phyloP scores from a whole-genome alignment of 257 asterid genomes.

The Nicotiana attenuata region DNA sequence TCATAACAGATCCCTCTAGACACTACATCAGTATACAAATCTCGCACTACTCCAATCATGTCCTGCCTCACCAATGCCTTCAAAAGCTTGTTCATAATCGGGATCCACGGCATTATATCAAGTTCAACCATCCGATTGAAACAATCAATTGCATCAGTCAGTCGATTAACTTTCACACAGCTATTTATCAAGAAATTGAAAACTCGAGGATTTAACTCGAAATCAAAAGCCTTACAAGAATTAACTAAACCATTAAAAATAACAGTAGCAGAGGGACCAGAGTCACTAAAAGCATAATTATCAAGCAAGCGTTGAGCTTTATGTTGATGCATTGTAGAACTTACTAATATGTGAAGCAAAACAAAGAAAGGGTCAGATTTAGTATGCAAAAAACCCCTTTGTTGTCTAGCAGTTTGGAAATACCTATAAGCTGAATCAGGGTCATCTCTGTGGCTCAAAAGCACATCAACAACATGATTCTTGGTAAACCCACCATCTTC shows the following conservation, averaged over 20 bases:
- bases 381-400: constrained; percentile 37
- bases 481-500: constrained; percentile 16
- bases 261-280: constrained; percentile 34
- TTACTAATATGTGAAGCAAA: constrained; percentile 64
- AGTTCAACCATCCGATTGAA: constrained; percentile 38
- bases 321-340: constrained; percentile 31
- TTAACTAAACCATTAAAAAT: constrained; percentile 40
- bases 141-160: constrained; percentile 59
- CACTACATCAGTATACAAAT: constrained; percentile 37
- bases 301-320: constrained; percentile 37
- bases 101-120: constrained; percentile 29
- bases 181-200: constrained; percentile 50
- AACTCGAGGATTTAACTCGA: constrained; percentile 33
- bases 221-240: constrained; percentile 42
- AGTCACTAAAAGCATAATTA: constrained; percentile 33
- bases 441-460: constrained; percentile 42
- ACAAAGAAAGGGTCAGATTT: constrained; percentile 52
- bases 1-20: constrained; percentile 37
- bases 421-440: constrained; percentile 54
- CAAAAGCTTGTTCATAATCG: constrained; percentile 38
- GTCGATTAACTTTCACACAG: constrained; percentile 43
- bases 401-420: constrained; percentile 36
- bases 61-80: constrained; percentile 39
- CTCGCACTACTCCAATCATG: constrained; percentile 36
- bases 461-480: constrained; percentile 32